These are phyloP conservation scores for Limonomyces culmigenus DNA, from an alignment of 1,284 basidiomycete genomes.

Conservation along the genomic window DNA sequence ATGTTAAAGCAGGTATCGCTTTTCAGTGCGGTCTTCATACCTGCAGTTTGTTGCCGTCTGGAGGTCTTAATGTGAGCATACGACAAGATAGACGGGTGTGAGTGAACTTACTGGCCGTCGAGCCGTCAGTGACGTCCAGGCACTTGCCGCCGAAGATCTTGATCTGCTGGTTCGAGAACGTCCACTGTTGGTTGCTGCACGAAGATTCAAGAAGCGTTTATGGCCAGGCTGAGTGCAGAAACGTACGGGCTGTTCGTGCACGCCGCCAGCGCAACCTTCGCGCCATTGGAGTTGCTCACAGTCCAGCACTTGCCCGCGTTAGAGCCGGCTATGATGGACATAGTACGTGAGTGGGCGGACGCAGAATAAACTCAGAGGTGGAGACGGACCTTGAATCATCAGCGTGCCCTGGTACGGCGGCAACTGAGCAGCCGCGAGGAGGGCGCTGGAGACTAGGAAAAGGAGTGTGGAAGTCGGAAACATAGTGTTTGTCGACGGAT, in stretches of 20 bases:
- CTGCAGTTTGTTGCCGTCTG: too few species aligned
- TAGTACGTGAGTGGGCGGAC: not conserved
- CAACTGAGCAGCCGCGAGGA: not conserved
- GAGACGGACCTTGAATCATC: not conserved
- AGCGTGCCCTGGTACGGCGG: not conserved
- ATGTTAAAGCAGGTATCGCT: too few species aligned
- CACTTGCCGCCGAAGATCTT: conserved; percentile 28
- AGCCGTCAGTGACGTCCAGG: conserved; percentile 24
- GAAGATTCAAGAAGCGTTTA: too few species aligned
- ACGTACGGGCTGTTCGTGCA: not conserved
- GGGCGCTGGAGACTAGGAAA: not conserved
- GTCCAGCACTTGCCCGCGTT: not conserved
- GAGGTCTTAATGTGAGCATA: too few species aligned
- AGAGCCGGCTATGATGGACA: not conserved
- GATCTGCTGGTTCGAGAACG: conserved; percentile 22
- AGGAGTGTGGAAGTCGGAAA: not conserved
- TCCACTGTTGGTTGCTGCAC: conserved; percentile 19
- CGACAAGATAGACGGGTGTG: too few species aligned
- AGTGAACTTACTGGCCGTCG: conserved; percentile 21
- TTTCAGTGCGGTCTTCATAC: too few species aligned
- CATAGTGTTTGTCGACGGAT: too few species aligned
- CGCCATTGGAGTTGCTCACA: not conserved
- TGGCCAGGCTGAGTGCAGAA: too few species aligned
- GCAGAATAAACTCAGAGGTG: not conserved
- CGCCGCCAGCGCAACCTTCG: not conserved